phyloP scores from a whole-genome alignment of 2,329 filamentous ascomycete genomes.

The Claviceps africana region DNA sequence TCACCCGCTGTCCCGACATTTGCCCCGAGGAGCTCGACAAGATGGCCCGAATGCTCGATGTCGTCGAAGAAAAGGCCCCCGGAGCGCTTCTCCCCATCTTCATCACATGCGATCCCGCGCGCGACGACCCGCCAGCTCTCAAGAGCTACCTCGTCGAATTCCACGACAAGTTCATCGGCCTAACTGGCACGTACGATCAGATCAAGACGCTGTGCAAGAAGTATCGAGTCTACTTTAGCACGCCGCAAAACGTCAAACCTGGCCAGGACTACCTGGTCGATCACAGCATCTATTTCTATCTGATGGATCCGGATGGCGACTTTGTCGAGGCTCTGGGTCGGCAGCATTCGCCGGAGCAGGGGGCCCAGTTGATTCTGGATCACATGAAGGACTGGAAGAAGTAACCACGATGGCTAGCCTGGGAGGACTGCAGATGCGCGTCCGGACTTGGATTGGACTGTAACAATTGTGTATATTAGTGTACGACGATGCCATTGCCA shows the following conservation, averaged over 20 bases:
- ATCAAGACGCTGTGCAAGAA: slow-evolving; percentile 90
- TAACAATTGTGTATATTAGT: background rate
- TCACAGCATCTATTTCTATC: slow-evolving; percentile 98
- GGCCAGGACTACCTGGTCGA: slow-evolving; percentile 96
- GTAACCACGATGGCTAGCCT: background rate
- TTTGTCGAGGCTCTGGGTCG: slow-evolving; percentile 94
- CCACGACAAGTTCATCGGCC: slow-evolving; percentile 68
- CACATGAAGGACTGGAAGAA: slow-evolving; percentile 56
- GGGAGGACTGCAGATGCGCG: too few relatives aligned
- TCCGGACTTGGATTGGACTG: too few relatives aligned
- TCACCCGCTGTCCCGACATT: slow-evolving; percentile 96
- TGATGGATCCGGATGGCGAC: slow-evolving; percentile 97
- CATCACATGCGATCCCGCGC: slow-evolving; percentile 86
- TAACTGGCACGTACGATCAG: slow-evolving; percentile 88
- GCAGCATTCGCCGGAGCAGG: slow-evolving; percentile 82
- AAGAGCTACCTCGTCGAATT: slow-evolving; percentile 84
- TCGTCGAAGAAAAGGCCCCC: slow-evolving; percentile 39
- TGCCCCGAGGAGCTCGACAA: slow-evolving; percentile 98
- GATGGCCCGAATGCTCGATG: slow-evolving; percentile 91
- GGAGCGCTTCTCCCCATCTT: slow-evolving; percentile 63
- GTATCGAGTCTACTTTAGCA: slow-evolving; percentile 95
- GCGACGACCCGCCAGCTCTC: slow-evolving; percentile 74
- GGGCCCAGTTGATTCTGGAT: slow-evolving; percentile 66
- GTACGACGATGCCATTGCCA: background rate
- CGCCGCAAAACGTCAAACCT: slow-evolving; percentile 72